Percentiles rank a stretch among this genome's conserved stretches.
phyloP scores from a whole-genome alignment of 345 rosid genomes.

The Dimocarpus longan region DNA sequence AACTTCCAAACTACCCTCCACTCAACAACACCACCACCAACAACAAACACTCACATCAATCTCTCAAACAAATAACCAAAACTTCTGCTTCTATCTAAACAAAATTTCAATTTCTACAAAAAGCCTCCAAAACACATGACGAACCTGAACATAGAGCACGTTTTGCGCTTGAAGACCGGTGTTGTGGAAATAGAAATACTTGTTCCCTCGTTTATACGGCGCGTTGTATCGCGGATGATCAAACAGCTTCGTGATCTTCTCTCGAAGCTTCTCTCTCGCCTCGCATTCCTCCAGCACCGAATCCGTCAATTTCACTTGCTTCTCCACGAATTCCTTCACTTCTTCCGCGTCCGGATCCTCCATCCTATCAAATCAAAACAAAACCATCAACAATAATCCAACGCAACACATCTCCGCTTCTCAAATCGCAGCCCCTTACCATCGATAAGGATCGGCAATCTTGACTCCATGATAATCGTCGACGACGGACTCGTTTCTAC shows the following conservation, averaged over 20 bases:
- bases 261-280: conserved; percentile 55
- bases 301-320: conserved; percentile 69
- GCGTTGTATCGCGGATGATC: conserved; percentile 85
- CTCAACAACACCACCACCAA: no score
- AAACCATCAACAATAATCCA: background rate
- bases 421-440: conserved; percentile 43
- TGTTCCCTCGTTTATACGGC: conserved; percentile 66
- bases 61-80: background rate
- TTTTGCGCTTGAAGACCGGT: conserved; percentile 85
- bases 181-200: conserved; percentile 81
- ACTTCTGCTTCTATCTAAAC: background rate
- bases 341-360: conserved; percentile 91
- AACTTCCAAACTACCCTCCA: no score
- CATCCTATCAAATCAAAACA: conserved; percentile 49
- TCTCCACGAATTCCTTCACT: conserved; percentile 68
- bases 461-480: conserved; percentile 79
- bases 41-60: background rate
- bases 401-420: background rate
- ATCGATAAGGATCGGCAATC: conserved; percentile 82
- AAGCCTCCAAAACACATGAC: background rate
- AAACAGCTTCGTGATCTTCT: conserved; percentile 58
- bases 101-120: background rate
- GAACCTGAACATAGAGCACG: conserved; percentile 79
- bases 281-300: conserved; percentile 64
- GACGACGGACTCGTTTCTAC: conserved; percentile 71